These are phyloP conservation scores for Nicotiana tabacum DNA, from an alignment of 257 asterid species.

Conservation along the genomic window DNA sequence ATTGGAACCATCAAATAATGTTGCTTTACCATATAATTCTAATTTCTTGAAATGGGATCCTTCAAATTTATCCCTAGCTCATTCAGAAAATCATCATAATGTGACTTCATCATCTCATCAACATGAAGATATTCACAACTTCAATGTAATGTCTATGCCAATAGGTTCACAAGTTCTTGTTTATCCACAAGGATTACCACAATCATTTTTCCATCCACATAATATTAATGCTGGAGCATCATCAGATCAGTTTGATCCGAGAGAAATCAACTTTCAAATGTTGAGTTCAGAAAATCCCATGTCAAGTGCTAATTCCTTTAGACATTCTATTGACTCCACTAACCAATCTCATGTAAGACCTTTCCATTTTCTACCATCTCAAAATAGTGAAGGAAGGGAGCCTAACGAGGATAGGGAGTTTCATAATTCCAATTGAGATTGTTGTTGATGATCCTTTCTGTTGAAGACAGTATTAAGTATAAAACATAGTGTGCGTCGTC, in stretches of 20 bases:
- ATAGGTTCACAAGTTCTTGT: constrained; percentile 43
- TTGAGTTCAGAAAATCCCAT: constrained; percentile 22
- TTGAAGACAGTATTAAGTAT: not conserved
- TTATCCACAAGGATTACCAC: constrained; percentile 46
- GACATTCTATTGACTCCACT: constrained; percentile 19
- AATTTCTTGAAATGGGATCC: constrained; percentile 60
- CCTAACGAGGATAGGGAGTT: constrained; percentile 19
- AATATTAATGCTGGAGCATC: constrained; percentile 9
- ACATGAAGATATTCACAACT: constrained; percentile 46
- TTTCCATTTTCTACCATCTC: constrained; percentile 51
- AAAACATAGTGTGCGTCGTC: not conserved
- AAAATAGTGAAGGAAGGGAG: constrained; percentile 24
- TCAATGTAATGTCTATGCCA: constrained; percentile 27
- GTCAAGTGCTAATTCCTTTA: constrained; percentile 20
- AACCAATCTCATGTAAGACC: constrained; percentile 30
- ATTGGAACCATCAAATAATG: not conserved
- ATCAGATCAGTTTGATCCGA: constrained; percentile 26
- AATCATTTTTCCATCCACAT: constrained; percentile 47
- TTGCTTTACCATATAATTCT: constrained; percentile 25
- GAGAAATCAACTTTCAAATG: constrained; percentile 39
- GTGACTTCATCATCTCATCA: constrained; percentile 17
- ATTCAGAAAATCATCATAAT: constrained; percentile 31
- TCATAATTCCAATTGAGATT: constrained; percentile 12
- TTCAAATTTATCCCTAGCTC: constrained; percentile 48
- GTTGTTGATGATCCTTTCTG: not conserved